Conservation (phyloP, 1,284 basidiomycete species). For the Apiotrichum gamsii region DNA sequence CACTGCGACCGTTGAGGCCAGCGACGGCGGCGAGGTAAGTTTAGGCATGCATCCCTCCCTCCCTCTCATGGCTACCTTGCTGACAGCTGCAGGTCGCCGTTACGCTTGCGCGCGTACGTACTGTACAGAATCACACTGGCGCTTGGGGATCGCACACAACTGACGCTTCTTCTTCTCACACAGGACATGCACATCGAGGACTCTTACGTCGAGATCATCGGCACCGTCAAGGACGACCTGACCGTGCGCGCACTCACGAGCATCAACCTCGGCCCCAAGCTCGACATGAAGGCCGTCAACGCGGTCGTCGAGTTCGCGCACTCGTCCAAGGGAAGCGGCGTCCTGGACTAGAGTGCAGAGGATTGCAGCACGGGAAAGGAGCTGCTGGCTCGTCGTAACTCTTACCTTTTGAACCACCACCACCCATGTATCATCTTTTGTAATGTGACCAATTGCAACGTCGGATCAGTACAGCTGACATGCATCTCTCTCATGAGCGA, state of each 20-base stretch:
- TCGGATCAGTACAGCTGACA: slow-evolving; percentile 13
- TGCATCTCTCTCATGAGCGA: slow-evolving; percentile 10
- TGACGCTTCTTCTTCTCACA: no score
- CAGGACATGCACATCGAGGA: slow-evolving; percentile 55
- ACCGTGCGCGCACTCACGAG: slow-evolving; percentile 59
- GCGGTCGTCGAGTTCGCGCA: slow-evolving; percentile 39
- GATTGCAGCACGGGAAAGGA: no score
- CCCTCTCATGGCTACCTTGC: not conserved
- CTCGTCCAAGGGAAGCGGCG: slow-evolving; percentile 36
- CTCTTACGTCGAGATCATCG: slow-evolving; percentile 68
- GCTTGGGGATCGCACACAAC: not conserved
- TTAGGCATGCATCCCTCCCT: no score
- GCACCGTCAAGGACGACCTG: slow-evolving; percentile 57
- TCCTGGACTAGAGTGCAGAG: slow-evolving; percentile 19
- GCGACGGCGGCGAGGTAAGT: slow-evolving; percentile 60
- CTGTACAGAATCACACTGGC: not conserved
- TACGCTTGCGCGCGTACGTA: slow-evolving; percentile 50
- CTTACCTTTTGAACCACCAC: not conserved
- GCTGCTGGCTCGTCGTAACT: no score
- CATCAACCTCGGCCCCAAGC: slow-evolving; percentile 58
- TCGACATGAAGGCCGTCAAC: slow-evolving; percentile 49
- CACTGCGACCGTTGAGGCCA: slow-evolving; percentile 58
- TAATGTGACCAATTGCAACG: not conserved
- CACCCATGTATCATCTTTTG: slow-evolving; percentile 1
- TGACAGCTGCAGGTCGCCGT: slow-evolving; percentile 53